Conservation (phyloP, 2,329 filamentous ascomycete species). For the Hymenoscyphus fructigenus region DNA sequence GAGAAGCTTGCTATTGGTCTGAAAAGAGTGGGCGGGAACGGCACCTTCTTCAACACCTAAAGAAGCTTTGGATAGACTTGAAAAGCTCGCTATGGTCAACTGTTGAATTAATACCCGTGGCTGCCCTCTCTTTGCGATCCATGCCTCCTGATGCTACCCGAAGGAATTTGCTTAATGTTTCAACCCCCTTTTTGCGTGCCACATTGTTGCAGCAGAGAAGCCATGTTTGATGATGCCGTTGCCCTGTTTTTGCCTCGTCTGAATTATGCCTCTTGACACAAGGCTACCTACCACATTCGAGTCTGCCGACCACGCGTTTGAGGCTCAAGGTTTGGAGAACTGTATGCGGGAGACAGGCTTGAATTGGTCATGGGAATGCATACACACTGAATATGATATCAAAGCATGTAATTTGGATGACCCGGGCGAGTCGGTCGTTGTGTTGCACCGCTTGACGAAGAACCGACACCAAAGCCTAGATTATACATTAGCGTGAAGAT, state of each 20-base stretch:
- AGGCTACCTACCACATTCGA: not conserved
- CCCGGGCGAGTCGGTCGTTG: not conserved
- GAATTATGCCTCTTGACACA: not conserved
- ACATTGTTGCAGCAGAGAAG: not conserved
- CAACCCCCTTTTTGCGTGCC: not conserved
- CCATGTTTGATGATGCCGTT: not conserved
- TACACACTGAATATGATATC: not conserved
- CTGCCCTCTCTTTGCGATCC: not conserved
- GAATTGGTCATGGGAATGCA: not conserved
- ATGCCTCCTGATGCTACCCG: not conserved
- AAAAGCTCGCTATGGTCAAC: not conserved
- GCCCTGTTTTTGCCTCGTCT: not conserved
- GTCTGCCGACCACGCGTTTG: not conserved
- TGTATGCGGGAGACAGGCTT: not conserved
- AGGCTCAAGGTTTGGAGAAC: not conserved
- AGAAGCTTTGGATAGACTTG: not conserved
- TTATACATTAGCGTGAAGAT: not conserved
- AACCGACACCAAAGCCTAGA: not conserved
- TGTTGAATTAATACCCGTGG: not conserved
- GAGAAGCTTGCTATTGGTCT: not conserved
- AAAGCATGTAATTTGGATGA: not conserved
- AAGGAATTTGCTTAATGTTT: no score
- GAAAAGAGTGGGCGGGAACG: not conserved
- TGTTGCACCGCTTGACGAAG: not conserved
- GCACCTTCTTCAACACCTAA: not conserved